These are phyloP conservation scores for Melanomma pulvis-pyrius DNA, from an alignment of 495 filamentous ascomycete genomes.

Conservation along the genomic window DNA sequence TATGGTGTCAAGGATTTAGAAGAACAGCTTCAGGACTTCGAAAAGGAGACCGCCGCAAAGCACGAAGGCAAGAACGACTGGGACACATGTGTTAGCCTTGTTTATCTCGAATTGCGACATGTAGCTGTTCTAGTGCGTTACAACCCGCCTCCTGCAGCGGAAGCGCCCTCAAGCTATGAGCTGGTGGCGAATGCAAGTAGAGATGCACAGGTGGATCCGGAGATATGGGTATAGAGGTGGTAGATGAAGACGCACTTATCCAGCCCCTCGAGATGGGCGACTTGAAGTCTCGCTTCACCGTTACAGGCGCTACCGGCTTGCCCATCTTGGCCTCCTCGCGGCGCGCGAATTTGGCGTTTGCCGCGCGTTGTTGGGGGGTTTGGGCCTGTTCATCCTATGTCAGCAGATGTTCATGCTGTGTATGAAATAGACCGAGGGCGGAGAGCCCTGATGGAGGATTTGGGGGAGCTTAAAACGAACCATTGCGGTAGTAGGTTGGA, in stretches of 20 bases:
- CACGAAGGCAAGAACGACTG: constrained; percentile 78
- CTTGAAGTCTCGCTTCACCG: constrained; percentile 69
- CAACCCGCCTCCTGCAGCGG: no score
- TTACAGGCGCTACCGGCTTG: constrained; percentile 70
- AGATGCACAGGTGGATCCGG: background rate
- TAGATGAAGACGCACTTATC: constrained; percentile 73
- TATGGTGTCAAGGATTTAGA: constrained; percentile 37
- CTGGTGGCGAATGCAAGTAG: background rate
- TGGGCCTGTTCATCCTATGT: constrained; percentile 67
- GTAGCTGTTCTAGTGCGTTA: background rate
- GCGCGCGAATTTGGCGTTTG: constrained; percentile 82
- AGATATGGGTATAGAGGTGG: background rate
- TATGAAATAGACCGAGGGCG: background rate
- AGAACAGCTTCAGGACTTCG: constrained; percentile 79
- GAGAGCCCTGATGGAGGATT: background rate
- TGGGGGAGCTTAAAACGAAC: background rate
- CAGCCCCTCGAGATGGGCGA: constrained; percentile 77
- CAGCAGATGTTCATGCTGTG: background rate
- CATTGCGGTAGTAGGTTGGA: background rate
- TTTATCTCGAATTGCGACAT: background rate
- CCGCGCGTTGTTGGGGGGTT: constrained; percentile 89
- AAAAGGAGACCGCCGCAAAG: constrained; percentile 83
- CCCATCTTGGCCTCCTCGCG: constrained; percentile 79
- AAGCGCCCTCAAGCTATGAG: no score
- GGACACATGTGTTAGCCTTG: constrained; percentile 3